Conservation (phyloP, 2,329 filamentous ascomycete species). For the Apiospora phragmitis region DNA sequence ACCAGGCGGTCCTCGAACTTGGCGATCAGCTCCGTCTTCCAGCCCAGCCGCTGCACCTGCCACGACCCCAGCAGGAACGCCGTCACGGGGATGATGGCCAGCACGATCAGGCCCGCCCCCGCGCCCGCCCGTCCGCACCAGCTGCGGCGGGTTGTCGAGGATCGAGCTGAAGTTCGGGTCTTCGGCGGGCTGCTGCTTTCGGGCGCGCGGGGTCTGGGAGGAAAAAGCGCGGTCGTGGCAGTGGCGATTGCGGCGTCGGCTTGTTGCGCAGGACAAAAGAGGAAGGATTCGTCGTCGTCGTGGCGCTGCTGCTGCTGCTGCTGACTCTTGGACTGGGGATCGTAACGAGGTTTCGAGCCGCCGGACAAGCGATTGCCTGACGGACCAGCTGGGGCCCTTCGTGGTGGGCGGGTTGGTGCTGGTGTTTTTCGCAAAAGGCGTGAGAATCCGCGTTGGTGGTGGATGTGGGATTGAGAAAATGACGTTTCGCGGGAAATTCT, state of each 20-base stretch:
- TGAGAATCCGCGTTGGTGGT: background rate
- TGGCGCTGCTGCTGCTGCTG: background rate
- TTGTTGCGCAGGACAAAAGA: background rate
- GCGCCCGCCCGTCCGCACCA: slow-evolving; percentile 71
- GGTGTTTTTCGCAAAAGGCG: background rate
- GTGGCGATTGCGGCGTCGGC: background rate
- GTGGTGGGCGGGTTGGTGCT: slow-evolving; percentile 18
- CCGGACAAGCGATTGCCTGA: slow-evolving; percentile 24
- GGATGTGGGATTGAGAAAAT: background rate
- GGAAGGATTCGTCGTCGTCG: background rate
- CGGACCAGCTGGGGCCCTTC: slow-evolving; percentile 24
- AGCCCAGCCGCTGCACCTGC: slow-evolving; percentile 90
- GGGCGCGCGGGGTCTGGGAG: slow-evolving; percentile 32
- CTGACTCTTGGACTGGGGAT: slow-evolving; percentile 20
- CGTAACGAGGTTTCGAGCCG: slow-evolving; percentile 27
- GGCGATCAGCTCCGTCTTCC: slow-evolving; percentile 92
- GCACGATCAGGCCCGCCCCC: slow-evolving; percentile 74
- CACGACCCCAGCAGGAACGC: slow-evolving; percentile 89
- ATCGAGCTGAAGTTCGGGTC: slow-evolving; percentile 81
- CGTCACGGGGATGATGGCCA: slow-evolving; percentile 87
- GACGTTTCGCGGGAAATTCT: slow-evolving; percentile 12
- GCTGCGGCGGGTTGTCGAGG: slow-evolving; percentile 78
- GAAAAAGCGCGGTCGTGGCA: slow-evolving; percentile 22
- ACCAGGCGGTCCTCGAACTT: slow-evolving; percentile 90
- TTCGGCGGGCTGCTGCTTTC: slow-evolving; percentile 56